Evolutionary conservation across 2,329 filamentous ascomycete genomes (phyloP).

Genomic region (Aschersonia sp.): DNA sequence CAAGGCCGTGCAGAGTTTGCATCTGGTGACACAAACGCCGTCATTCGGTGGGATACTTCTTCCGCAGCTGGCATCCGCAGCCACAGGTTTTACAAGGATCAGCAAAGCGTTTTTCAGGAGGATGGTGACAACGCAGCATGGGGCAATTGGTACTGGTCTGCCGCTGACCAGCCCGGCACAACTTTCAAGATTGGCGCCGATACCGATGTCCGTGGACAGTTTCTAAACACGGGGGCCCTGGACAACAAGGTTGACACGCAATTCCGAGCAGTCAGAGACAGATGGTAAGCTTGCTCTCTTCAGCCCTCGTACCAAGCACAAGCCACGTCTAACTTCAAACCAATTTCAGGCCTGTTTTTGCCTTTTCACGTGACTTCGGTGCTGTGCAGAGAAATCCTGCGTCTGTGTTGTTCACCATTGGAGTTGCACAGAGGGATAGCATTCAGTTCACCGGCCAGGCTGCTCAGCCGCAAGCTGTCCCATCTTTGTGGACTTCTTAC

Average conservation of each 20-base stretch:
- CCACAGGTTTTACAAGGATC: conserved; percentile 45
- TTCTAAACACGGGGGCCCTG: conserved; percentile 47
- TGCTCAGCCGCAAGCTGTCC: conserved; percentile 44
- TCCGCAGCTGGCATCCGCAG: conserved; percentile 38
- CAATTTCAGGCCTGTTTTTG: conserved; percentile 55
- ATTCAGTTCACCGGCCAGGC: conserved; percentile 60
- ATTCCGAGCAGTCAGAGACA: conserved; percentile 31
- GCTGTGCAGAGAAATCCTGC: conserved; percentile 21
- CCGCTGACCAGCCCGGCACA: conserved; percentile 33
- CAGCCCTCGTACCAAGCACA: background rate
- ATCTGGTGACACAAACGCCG: conserved; percentile 41
- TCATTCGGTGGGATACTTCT: conserved; percentile 48
- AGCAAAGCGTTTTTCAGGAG: conserved; percentile 55
- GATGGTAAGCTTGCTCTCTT: conserved; percentile 13
- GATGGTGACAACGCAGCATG: conserved; percentile 59
- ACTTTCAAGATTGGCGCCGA: conserved; percentile 61
- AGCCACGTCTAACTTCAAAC: background rate
- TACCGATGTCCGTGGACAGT: conserved; percentile 47
- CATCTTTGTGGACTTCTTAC: conserved; percentile 67
- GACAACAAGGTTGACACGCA: conserved; percentile 47
- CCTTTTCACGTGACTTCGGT: conserved; percentile 50
- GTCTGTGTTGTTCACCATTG: conserved; percentile 55
- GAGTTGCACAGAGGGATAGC: conserved; percentile 62
- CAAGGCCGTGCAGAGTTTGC: conserved; percentile 45
- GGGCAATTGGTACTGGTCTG: conserved; percentile 69